phyloP scores from a whole-genome alignment of 2,329 filamentous ascomycete genomes.

The Sclerotinia sclerotiorum region DNA sequence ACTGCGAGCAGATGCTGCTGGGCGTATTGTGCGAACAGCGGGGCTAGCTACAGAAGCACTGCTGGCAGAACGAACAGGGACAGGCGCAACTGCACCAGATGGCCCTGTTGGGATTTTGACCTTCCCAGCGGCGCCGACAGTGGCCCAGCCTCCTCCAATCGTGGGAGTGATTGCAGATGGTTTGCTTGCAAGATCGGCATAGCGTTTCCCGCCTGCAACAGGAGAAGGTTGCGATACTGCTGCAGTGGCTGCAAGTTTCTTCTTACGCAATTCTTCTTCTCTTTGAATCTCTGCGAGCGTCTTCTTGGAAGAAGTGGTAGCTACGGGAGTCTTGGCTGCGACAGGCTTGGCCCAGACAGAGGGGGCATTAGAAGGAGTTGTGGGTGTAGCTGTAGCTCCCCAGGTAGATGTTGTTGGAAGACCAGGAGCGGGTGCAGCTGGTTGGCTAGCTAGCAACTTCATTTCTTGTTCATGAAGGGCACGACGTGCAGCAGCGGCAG shows the following conservation, averaged over 20 bases:
- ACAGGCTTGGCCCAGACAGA: conserved; percentile 52
- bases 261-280: conserved; percentile 89
- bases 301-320: conserved; percentile 63
- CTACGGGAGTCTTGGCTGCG: conserved; percentile 43
- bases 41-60: conserved; percentile 31
- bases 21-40: conserved; percentile 48
- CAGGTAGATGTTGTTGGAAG: conserved; percentile 87
- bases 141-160: conserved; percentile 75
- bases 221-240: conserved; percentile 46
- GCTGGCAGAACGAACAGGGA: conserved; percentile 44
- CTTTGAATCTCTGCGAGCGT: conserved; percentile 94
- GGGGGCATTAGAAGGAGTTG: conserved; percentile 35
- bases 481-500: conserved; percentile 74
- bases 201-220: conserved; percentile 70
- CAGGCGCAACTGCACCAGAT: conserved; percentile 49
- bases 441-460: conserved; percentile 52
- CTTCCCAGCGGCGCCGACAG: conserved; percentile 91
- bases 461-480: conserved; percentile 79
- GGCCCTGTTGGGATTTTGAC: conserved; percentile 70
- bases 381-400: conserved; percentile 47
- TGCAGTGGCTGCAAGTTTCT: conserved; percentile 53
- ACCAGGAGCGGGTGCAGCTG: conserved; percentile 67
- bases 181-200: conserved; percentile 92
- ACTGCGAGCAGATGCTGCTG: conserved; percentile 51
- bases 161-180: conserved; percentile 46